Evolutionary conservation across 164 flowering plant genomes (phyloP), one percentile per base, ranked within the genome.

Genomic region (Vitis labrusca): DNA sequence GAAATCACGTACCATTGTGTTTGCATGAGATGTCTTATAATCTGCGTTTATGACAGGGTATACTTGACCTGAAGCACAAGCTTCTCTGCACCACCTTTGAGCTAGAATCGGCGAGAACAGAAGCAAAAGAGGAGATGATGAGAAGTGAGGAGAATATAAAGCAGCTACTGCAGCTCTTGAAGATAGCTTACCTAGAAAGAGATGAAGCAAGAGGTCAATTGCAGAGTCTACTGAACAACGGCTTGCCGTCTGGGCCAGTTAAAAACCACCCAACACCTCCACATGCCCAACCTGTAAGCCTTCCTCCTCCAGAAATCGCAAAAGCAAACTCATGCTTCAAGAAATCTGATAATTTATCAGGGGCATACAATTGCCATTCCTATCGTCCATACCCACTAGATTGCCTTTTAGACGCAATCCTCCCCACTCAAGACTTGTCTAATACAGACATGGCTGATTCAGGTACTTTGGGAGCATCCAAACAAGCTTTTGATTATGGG

Each of bases 171-270:
- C 15, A 62, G 19, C 73, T 61, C 13, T 23, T 61, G 7, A 9
- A 23, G 15, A 62, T 9, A 1, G 75, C 60, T 32, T 66, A 13
- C 61, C 60, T 60, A 44, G 70, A 72, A 66, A 72, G 75, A 61
- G 75, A 72, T 66, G 70, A 65, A 50, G 74, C 74, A 10, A 71
- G 37, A 65, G 37, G 30, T 16, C 63, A 68, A 8, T 16, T 68
- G 37, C 63, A 58, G 27, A 47, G 8, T 49, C 37, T 58, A 12
- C 63, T 61, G 14, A 14, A 32, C 14, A 32, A 14, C 10, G 5
- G 32, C n/a, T 13, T 37, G 17, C 63, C 50, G 47, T 14, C 63
- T n/a, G 58, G 27, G 5, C 61, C 30, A 67, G 27, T 29, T 37
- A 30, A 15, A 66, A 55, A 1, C 44, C 37, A 50, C 61, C 10